Evolutionary conservation across 1,284 basidiomycete species (phyloP), one percentile per base, ranked within the genome.

Genomic region (Rhodotorula sp.): DNA sequence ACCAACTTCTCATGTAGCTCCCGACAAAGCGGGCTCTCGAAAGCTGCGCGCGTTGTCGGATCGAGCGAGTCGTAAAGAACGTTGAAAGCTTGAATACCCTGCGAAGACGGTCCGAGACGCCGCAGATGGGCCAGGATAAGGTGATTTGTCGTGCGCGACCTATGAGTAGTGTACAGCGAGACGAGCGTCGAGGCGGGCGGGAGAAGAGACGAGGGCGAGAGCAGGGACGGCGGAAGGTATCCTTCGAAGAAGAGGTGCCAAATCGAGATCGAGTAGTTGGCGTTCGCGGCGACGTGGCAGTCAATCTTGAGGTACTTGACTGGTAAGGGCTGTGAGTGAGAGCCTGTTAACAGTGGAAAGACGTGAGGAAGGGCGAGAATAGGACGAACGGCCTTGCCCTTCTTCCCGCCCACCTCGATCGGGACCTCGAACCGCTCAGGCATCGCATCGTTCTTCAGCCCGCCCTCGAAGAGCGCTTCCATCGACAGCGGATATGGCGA

Each of bases 121-220:
- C 80, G 79, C 22, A 81, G 77, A 67, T 81, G 79, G 52, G 80
- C 78, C 56, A 80, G 78, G 48, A 80, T 77, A 34, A 80, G 74
- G 47, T 78, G 77, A 0, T 74, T 71, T 8, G 78, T 75, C 1
- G 68, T 68, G 20, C 69, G 70, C 36, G 76, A 73, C 30, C 78
- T 76, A 67, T 79, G 67, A 0, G 52, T 27, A 5, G 27, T 5
- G 47, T 58, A 57, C 48, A 53, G 47, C 11, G 49, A n/a, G 44
- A 56, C 19, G 27, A 66, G 34, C 27, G 47, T 15, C 13, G 32
- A 22, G 32, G 32, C 15, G 5, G 47, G n/a, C 11, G 58, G 36
- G 30, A 63, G 19, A 15, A 36, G 13, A 8, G 51, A 51, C 19
- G 17, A 44, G 20, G 55, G 47, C 2, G 51, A 39, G 11, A 39